phyloP scores from a whole-genome alignment of 495 filamentous ascomycete genomes.

The Aspergillus sparsus region DNA sequence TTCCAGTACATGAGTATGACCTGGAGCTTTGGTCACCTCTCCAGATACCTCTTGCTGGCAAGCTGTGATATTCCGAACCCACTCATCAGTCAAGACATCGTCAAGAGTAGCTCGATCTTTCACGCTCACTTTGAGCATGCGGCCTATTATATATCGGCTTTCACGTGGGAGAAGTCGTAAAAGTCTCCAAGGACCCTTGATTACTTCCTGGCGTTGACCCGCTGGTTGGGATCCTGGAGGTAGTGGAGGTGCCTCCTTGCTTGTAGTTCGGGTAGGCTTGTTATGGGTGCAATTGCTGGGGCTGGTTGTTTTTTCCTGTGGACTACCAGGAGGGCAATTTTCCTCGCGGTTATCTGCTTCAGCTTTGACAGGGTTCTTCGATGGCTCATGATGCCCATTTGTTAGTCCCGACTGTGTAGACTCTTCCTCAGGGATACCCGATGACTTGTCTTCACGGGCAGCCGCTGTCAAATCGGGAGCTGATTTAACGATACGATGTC shows the following conservation, averaged over 20 bases:
- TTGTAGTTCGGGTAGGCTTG: conserved; percentile 42
- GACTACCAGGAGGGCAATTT: conserved; percentile 26
- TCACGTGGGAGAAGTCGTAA: conserved; percentile 90
- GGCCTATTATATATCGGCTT: conserved; percentile 81
- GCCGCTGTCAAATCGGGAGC: conserved; percentile 37
- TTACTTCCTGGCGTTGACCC: conserved; percentile 64
- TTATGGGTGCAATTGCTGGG: conserved; percentile 31
- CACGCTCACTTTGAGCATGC: conserved; percentile 91
- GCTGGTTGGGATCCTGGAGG: conserved; percentile 30
- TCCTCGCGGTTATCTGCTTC: conserved; percentile 23
- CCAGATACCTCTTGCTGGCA: conserved; percentile 64
- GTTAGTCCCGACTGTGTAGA: conserved; percentile 16
- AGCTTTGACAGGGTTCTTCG: conserved; percentile 20
- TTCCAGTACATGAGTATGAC: conserved; percentile 65
- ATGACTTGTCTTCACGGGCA: conserved; percentile 29
- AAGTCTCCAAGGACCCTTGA: conserved; percentile 91
- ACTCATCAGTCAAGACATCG: conserved; percentile 86
- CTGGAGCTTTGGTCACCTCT: conserved; percentile 51
- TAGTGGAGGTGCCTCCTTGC: conserved; percentile 53
- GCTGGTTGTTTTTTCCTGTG: conserved; percentile 24
- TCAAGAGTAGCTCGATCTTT: conserved; percentile 78
- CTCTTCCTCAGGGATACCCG: conserved; percentile 10
- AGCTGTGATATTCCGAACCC: conserved; percentile 70
- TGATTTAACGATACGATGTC: conserved; percentile 40
- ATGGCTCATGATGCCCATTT: conserved; percentile 16